Conservation (phyloP, 768 basidiomycete genomes). For the Tricholoma flavovirens region DNA sequence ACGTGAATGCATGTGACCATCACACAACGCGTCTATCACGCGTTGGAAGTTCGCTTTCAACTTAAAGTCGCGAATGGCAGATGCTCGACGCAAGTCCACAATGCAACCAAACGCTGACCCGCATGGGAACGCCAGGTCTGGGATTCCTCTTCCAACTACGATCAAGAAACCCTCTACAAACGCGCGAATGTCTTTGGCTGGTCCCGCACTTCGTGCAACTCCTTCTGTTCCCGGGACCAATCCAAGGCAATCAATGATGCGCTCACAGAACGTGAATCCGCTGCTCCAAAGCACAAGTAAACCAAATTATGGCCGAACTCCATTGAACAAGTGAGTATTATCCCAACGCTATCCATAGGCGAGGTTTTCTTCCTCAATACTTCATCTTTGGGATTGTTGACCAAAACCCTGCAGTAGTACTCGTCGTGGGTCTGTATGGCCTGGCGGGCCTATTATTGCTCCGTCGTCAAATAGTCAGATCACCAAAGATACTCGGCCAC, state of each 20-base stretch:
- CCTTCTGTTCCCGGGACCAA: slow-evolving; percentile 39
- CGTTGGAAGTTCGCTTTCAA: background rate
- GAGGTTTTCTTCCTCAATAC: background rate
- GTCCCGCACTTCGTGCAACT: slow-evolving; percentile 56
- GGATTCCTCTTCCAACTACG: slow-evolving; percentile 70
- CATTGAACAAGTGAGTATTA: slow-evolving; percentile 56
- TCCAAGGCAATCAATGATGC: slow-evolving; percentile 62
- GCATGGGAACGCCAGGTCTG: slow-evolving; percentile 49
- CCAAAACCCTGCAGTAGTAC: slow-evolving; percentile 41
- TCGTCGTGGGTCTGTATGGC: slow-evolving; percentile 74
- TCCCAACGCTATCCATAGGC: background rate
- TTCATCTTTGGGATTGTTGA: slow-evolving; percentile 1
- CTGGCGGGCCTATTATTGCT: slow-evolving; percentile 41
- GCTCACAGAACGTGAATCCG: slow-evolving; percentile 64
- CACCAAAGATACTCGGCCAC: slow-evolving; percentile 69
- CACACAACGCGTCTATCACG: slow-evolving; percentile 28
- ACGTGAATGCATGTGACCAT: slow-evolving; percentile 13
- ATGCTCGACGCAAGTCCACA: slow-evolving; percentile 49
- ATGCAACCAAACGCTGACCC: slow-evolving; percentile 51
- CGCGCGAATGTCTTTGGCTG: slow-evolving; percentile 66
- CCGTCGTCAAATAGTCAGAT: slow-evolving; percentile 50
- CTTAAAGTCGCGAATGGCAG: slow-evolving; percentile 22
- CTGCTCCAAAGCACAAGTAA: slow-evolving; percentile 67
- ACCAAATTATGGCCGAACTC: slow-evolving; percentile 64
- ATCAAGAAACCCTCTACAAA: slow-evolving; percentile 62